Conservation (phyloP, 176 grass and related monocot genomes). For the Eleusine indica region DNA sequence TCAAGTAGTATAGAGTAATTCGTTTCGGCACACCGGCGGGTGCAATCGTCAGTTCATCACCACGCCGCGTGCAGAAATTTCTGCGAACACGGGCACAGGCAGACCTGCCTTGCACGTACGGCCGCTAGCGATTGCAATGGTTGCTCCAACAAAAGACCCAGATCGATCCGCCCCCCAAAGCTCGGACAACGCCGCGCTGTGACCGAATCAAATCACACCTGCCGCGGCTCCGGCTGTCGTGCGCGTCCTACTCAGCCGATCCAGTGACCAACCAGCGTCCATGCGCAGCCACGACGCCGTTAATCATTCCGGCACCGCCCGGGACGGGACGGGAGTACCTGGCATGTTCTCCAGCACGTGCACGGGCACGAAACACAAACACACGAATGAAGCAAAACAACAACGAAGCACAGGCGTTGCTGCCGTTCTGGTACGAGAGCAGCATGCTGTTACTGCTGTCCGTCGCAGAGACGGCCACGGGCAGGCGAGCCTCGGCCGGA, state of each 20-base stretch:
- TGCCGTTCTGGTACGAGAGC: background rate
- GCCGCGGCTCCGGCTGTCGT: background rate
- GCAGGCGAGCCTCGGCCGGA: background rate
- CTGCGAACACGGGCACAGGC: background rate
- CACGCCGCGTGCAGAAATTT: background rate
- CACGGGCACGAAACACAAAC: background rate
- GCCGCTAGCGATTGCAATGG: background rate
- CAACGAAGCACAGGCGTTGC: background rate
- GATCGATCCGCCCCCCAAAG: constrained; percentile 45
- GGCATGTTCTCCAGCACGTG: constrained; percentile 24
- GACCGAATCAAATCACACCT: constrained; percentile 41
- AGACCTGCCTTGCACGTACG: background rate
- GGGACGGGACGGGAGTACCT: background rate
- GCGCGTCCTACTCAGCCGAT: background rate
- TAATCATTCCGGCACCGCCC: background rate
- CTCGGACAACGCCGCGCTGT: constrained; percentile 41
- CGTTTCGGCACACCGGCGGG: background rate
- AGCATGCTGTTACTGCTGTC: background rate
- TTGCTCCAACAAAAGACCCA: constrained; percentile 34
- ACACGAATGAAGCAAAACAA: background rate
- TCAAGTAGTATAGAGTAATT: too few relatives aligned
- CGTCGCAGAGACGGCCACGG: background rate
- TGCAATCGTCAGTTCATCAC: background rate
- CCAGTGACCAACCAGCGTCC: background rate
- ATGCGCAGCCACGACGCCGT: constrained; percentile 24